These are phyloP conservation scores for Tephrocybe rancida DNA, from an alignment of 768 basidiomycete species.

Conservation along the genomic window DNA sequence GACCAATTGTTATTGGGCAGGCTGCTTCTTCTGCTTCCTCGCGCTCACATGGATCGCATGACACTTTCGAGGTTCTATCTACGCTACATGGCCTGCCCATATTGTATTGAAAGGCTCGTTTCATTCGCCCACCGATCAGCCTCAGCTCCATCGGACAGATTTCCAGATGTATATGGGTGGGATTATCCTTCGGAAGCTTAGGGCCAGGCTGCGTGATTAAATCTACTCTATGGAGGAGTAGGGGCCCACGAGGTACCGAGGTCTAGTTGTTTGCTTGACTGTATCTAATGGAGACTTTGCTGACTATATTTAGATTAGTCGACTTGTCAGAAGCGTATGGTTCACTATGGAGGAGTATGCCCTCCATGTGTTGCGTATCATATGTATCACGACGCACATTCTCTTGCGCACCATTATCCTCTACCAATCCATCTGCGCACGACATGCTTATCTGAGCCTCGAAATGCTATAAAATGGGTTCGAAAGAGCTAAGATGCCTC, in stretches of 20 bases:
- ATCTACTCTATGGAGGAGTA: no score
- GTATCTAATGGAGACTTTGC: slow-evolving; percentile 1
- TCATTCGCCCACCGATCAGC: no score
- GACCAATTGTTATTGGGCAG: neutral
- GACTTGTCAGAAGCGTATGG: neutral
- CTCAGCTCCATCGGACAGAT: no score
- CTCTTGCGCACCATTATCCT: neutral
- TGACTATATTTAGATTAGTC: slow-evolving; percentile 4
- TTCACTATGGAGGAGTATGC: neutral
- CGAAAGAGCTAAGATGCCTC: neutral
- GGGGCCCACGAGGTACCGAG: no score
- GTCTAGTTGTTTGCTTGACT: neutral
- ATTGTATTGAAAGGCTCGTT: no score
- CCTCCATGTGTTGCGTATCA: slow-evolving; percentile 6
- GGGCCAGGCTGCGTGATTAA: no score
- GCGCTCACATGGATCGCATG: no score
- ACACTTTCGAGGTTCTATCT: no score
- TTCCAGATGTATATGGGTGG: no score
- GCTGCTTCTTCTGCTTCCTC: neutral
- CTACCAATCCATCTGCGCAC: neutral
- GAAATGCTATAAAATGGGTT: slow-evolving; percentile 11
- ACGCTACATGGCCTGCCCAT: no score
- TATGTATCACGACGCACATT: slow-evolving; percentile 9
- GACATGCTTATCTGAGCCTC: neutral
- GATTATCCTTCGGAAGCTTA: no score